Evolutionary conservation across 306 rosid genomes (phyloP), one percentile per base, ranked within the genome.

Genomic region (Cicer judaicum): DNA sequence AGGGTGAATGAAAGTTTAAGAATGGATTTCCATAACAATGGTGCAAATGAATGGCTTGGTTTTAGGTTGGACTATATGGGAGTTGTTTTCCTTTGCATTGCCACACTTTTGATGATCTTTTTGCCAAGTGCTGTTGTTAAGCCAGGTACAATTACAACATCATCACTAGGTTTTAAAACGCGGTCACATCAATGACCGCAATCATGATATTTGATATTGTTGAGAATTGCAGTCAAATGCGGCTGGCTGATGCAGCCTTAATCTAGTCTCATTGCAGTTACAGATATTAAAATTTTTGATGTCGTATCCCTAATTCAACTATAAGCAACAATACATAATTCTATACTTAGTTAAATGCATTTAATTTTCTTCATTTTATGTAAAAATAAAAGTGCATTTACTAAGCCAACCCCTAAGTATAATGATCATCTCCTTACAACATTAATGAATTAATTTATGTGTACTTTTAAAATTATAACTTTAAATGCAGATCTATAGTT

Each of bases 31-130:
- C 92, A 92, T 86, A 92, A 90, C 79, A 84, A 83, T 62, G 96
- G 92, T 16, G 85, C 96, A 10, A 90, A 92, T 44, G 98, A 87
- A 81, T 92, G 98, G 98, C 84, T 92, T 77, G 92, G 96, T 63
- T 89, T 86, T 76, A 92, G 98, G 49, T 73, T 89, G 56, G 98
- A 92, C 81, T 74, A 84, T 8, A 78, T 84, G 55, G 98, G 92
- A 70, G 85, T 88, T 52, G 5, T 82, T 77, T 81, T 92, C 71
- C 91, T 92, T 64, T 87, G 96, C 74, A 1, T 80, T 50, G 81
- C 94, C 75, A 84, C 98, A 2, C 5, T 70, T 76, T 86, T 90
- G 59, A 86, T 92, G 98, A 85, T 92, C 90, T 39, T 90, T 52
- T 46, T 92, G 77, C 98, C 98, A 2, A 90, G 89, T 87, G 73